phyloP scores from a whole-genome alignment of 2,329 filamentous ascomycete species.

The Stachybotrys chlorohalonatus region DNA sequence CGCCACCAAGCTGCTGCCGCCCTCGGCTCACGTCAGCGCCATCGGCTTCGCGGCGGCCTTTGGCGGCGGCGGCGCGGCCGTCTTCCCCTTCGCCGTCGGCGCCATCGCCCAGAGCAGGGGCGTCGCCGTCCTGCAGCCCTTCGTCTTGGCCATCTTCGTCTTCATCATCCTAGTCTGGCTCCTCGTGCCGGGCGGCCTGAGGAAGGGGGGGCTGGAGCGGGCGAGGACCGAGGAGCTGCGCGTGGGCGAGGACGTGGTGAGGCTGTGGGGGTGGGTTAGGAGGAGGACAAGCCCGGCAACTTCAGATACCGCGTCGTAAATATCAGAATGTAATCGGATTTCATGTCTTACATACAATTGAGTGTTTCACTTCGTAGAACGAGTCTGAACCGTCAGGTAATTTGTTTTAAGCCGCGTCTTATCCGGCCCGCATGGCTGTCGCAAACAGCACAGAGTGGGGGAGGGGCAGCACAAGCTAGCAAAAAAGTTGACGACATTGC shows the following conservation, averaged over 20 bases:
- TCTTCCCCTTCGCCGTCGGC: constrained; percentile 58
- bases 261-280: constrained; percentile 8
- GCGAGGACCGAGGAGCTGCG: constrained; percentile 25
- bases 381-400: too few species aligned
- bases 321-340: background rate
- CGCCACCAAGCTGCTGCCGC: constrained; percentile 65
- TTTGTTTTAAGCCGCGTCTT: too few species aligned
- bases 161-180: constrained; percentile 37
- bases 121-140: constrained; percentile 47
- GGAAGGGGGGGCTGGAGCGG: constrained; percentile 27
- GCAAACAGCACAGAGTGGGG: background rate
- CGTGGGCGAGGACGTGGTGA: constrained; percentile 22
- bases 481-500: background rate
- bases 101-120: constrained; percentile 53
- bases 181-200: constrained; percentile 22
- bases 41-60: constrained; percentile 76
- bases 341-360: background rate
- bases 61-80: constrained; percentile 62
- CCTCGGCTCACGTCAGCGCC: constrained; percentile 64
- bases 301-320: background rate
- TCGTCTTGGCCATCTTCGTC: constrained; percentile 39
- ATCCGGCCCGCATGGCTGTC: background rate
- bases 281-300: background rate
- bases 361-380: too few species aligned
- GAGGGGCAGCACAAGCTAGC: background rate